A percentile compares a stretch with the other conserved stretches of the same genome.
Evolutionary conservation across 2,329 filamentous ascomycete genomes (phyloP).

Genomic region (Tolypocladium amazonense): DNA sequence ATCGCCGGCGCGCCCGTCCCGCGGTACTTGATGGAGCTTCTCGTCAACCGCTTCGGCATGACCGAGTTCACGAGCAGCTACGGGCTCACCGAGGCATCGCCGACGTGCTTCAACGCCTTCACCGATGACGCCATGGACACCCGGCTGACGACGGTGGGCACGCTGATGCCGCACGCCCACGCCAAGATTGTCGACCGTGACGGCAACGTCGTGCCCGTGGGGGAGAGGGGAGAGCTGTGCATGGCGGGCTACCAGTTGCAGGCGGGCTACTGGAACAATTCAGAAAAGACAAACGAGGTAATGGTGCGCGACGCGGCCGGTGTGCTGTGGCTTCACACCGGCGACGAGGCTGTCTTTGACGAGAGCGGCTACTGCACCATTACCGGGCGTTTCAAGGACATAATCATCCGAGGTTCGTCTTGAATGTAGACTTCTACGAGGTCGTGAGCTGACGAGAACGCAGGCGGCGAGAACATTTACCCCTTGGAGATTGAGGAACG

Average conservation of each 20-base stretch:
- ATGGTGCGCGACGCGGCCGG: constrained; percentile 43
- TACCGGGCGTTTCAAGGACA: constrained; percentile 69
- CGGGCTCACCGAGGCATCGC: constrained; percentile 66
- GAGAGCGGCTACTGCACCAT: constrained; percentile 60
- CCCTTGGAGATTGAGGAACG: constrained; percentile 68
- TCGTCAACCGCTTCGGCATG: constrained; percentile 65
- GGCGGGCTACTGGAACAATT: constrained; percentile 57
- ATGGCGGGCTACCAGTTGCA: constrained; percentile 71
- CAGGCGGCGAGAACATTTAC: constrained; percentile 63
- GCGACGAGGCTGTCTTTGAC: constrained; percentile 60
- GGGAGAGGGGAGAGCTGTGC: constrained; percentile 62
- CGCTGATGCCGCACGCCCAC: constrained; percentile 61
- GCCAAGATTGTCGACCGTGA: constrained; percentile 68
- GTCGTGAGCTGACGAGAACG: not conserved
- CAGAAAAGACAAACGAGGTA: constrained; percentile 57
- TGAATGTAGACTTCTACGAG: not conserved
- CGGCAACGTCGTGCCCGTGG: constrained; percentile 56
- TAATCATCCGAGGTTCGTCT: constrained; percentile 56
- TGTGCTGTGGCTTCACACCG: constrained; percentile 53
- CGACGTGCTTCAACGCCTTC: constrained; percentile 73
- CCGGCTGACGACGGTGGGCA: constrained; percentile 63
- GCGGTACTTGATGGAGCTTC: constrained; percentile 60
- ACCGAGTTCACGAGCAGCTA: constrained; percentile 62
- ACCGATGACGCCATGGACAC: constrained; percentile 59
- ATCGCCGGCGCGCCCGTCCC: constrained; percentile 72